These are phyloP conservation scores for Fusarium keratoplasticum DNA, from an alignment of 2,329 filamentous ascomycete species.

Conservation along the genomic window DNA sequence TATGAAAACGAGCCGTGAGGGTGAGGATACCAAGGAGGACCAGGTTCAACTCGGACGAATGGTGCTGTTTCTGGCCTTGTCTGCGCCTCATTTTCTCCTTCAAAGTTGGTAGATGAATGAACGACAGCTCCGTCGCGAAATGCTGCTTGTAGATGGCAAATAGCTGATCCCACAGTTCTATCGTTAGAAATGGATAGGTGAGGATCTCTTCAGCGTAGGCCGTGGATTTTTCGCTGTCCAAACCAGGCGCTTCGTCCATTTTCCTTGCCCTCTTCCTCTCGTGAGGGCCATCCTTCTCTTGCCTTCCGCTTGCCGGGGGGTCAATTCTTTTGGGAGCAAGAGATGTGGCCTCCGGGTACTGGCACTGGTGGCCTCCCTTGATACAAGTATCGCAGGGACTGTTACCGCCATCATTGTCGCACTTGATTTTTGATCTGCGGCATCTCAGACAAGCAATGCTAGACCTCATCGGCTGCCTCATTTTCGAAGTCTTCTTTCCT, in stretches of 20 bases:
- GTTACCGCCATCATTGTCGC: slow-evolving; percentile 80
- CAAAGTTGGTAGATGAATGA: slow-evolving; percentile 75
- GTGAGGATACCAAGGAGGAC: slow-evolving; percentile 75
- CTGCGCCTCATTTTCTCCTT: slow-evolving; percentile 62
- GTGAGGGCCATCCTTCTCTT: slow-evolving; percentile 56
- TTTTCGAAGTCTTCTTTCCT: slow-evolving; percentile 23
- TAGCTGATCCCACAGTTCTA: slow-evolving; percentile 74
- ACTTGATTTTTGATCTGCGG: slow-evolving; percentile 87
- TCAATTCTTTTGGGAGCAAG: slow-evolving; percentile 57
- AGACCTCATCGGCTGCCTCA: slow-evolving; percentile 72
- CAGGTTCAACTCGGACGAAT: slow-evolving; percentile 63
- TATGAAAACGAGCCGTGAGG: slow-evolving; percentile 76
- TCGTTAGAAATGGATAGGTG: slow-evolving; percentile 70
- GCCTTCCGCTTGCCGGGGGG: slow-evolving; percentile 50
- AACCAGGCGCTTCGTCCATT: slow-evolving; percentile 56
- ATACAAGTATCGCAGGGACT: slow-evolving; percentile 81
- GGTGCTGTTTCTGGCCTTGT: slow-evolving; percentile 51
- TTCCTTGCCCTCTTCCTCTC: slow-evolving; percentile 63
- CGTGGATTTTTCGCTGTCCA: slow-evolving; percentile 51
- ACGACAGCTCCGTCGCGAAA: slow-evolving; percentile 78
- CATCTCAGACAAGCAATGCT: slow-evolving; percentile 84
- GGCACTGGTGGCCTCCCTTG: slow-evolving; percentile 77
- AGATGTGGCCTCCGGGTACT: slow-evolving; percentile 67
- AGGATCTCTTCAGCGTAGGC: slow-evolving; percentile 68
- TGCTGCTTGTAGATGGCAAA: slow-evolving; percentile 78